A percentile compares a stretch with the other conserved stretches of the same genome.
Evolutionary conservation across 1,139 yeast genomes (phyloP).

Genomic region (Protomyces macrosporus): DNA sequence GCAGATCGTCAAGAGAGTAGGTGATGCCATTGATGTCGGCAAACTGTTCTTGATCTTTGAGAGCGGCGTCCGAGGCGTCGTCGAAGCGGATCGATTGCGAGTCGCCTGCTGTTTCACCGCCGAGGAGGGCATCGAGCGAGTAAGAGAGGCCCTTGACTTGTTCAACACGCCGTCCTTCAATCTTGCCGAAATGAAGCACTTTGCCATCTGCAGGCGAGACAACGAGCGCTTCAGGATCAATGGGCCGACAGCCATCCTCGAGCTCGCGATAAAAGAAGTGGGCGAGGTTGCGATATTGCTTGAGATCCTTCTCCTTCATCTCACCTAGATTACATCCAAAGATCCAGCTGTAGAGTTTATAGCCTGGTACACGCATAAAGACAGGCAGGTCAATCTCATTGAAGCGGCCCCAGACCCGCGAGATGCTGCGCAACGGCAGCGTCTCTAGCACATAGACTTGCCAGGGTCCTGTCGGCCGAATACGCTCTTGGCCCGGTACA

Average conservation of each 20-base stretch:
- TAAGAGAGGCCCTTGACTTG: conserved; percentile 97
- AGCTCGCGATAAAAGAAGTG: conserved; percentile 87
- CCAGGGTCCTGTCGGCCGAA: conserved; percentile 35
- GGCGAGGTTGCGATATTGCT: conserved; percentile 68
- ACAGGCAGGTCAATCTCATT: conserved; percentile 79
- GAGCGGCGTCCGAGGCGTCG: conserved; percentile 32
- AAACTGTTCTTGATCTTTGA: conserved; percentile 60
- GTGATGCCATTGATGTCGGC: conserved; percentile 73
- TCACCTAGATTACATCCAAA: conserved; percentile 90
- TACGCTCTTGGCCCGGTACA: conserved; percentile 14
- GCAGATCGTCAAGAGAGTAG: conserved; percentile 61
- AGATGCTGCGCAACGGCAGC: conserved; percentile 82
- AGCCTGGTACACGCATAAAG: conserved; percentile 84
- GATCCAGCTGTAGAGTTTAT: conserved; percentile 63
- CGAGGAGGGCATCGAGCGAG: conserved; percentile 81
- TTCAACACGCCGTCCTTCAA: conserved; percentile 68
- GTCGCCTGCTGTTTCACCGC: conserved; percentile 44
- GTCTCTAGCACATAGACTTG: conserved; percentile 76
- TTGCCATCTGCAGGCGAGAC: conserved; percentile 95
- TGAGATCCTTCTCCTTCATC: conserved; percentile 75
- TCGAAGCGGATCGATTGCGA: conserved; percentile 31
- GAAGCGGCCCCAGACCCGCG: conserved; percentile 90
- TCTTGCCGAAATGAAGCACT: conserved; percentile 76
- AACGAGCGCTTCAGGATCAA: conserved; percentile 53
- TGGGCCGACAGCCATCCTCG: conserved; percentile 73